These are phyloP conservation scores for Ophiostoma sp. DNA, from an alignment of 2,329 filamentous ascomycete genomes.

Conservation along the genomic window DNA sequence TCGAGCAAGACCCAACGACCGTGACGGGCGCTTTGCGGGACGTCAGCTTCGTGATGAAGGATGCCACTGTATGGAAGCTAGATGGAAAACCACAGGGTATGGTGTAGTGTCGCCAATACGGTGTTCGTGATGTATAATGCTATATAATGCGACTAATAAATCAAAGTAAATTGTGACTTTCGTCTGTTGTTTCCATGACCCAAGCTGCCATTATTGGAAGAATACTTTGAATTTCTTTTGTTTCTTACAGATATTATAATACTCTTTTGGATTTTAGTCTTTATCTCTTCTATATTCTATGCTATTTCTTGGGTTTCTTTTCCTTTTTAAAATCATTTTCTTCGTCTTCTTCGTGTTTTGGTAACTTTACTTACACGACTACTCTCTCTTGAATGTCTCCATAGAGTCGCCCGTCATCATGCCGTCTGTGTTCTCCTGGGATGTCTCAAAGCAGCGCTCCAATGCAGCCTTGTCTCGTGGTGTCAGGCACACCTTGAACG, in stretches of 20 bases:
- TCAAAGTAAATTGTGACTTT: too few relatives aligned
- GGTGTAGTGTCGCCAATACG: neutral
- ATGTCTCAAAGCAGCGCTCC: neutral
- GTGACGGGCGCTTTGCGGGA: conserved; percentile 27
- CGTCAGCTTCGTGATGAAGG: conserved; percentile 54
- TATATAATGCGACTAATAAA: too few relatives aligned
- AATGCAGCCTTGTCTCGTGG: neutral
- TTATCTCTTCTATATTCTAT: neutral
- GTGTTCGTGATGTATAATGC: neutral
- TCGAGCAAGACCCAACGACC: neutral
- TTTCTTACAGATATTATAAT: too few relatives aligned
- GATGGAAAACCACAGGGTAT: conserved; percentile 28
- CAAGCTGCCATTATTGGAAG: too few relatives aligned
- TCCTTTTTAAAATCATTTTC: neutral
- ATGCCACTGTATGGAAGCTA: conserved; percentile 46
- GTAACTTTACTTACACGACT: neutral
- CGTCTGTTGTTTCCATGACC: too few relatives aligned
- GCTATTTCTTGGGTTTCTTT: neutral
- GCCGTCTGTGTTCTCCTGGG: neutral
- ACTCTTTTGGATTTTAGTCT: too few relatives aligned
- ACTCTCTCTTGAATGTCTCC: neutral
- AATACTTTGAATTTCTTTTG: too few relatives aligned
- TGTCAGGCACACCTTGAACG: neutral
- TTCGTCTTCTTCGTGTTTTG: neutral
- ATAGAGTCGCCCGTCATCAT: neutral